Conservation (phyloP, 2,329 filamentous ascomycete genomes). For the Pseudogymnoascus sp. region DNA sequence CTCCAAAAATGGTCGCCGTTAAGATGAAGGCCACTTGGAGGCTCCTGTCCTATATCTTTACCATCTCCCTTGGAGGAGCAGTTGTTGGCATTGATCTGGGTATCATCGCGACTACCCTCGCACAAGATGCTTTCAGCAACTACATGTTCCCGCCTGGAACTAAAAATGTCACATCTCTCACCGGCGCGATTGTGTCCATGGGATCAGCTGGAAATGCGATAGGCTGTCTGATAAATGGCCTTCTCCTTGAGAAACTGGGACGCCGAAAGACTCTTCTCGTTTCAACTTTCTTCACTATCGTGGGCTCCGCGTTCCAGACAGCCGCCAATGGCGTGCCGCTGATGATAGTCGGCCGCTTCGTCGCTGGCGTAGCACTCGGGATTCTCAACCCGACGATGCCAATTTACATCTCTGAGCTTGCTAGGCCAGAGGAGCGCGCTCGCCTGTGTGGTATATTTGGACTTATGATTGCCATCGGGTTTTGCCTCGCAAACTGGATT, state of each 20-base stretch:
- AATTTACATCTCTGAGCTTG: slow-evolving; percentile 21
- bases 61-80: neutral
- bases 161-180: slow-evolving; percentile 1
- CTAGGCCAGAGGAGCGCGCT: slow-evolving; percentile 18
- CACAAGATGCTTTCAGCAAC: neutral
- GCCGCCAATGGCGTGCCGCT: slow-evolving; percentile 18
- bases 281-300: slow-evolving; percentile 16
- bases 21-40: slow-evolving; percentile 5
- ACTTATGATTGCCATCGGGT: slow-evolving; percentile 23
- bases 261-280: neutral
- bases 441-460: slow-evolving; percentile 20
- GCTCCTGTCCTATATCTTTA: neutral
- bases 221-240: neutral
- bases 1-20: neutral
- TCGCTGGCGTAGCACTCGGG: slow-evolving; percentile 19
- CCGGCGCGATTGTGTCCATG: neutral
- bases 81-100: neutral
- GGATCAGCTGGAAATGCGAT: neutral
- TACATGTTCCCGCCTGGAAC: slow-evolving; percentile 7
- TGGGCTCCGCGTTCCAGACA: slow-evolving; percentile 18
- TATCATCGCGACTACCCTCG: slow-evolving; percentile 5
- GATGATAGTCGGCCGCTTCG: slow-evolving; percentile 20
- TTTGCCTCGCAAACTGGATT: slow-evolving; percentile 21
- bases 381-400: slow-evolving; percentile 17
- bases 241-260: neutral